Evolutionary conservation across 2,329 filamentous ascomycete species (phyloP).

Genomic region (Colletotrichum paranaense): DNA sequence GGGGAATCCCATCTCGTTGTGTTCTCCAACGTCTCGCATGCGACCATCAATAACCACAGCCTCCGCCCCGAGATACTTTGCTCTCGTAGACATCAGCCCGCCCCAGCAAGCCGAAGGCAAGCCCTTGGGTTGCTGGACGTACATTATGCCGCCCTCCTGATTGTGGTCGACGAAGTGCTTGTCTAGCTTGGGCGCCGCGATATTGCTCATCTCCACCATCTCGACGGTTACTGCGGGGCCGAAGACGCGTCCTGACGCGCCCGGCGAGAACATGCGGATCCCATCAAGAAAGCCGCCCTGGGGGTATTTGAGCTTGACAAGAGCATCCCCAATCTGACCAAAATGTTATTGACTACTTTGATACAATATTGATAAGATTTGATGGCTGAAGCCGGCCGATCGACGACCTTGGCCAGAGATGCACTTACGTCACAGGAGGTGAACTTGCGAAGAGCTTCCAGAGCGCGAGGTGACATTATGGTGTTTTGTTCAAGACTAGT

Average conservation of each 20-base stretch:
- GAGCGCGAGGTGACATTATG: neutral
- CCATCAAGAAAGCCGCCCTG: conserved; percentile 42
- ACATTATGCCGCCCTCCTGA: conserved; percentile 41
- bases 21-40: conserved; percentile 44
- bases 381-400: neutral
- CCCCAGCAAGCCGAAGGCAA: conserved; percentile 44
- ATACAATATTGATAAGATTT: no score
- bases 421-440: conserved; percentile 25
- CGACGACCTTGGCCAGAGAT: neutral
- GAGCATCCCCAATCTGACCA: conserved; percentile 39
- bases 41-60: conserved; percentile 43
- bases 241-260: conserved; percentile 41
- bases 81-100: conserved; percentile 44
- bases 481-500: no score
- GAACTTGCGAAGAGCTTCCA: conserved; percentile 19
- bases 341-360: no score
- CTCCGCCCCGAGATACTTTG: conserved; percentile 41
- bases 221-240: conserved; percentile 45
- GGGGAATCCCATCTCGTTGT: conserved; percentile 38
- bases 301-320: conserved; percentile 44
- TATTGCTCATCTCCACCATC: conserved; percentile 43
- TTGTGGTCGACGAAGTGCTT: conserved; percentile 45
- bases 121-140: conserved; percentile 43
- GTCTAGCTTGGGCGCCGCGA: conserved; percentile 39
- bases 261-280: conserved; percentile 40